Percentiles rank a stretch among this genome's conserved stretches.
Evolutionary conservation across 768 basidiomycete genomes (phyloP).

Genomic region (Lactarius evosmus): DNA sequence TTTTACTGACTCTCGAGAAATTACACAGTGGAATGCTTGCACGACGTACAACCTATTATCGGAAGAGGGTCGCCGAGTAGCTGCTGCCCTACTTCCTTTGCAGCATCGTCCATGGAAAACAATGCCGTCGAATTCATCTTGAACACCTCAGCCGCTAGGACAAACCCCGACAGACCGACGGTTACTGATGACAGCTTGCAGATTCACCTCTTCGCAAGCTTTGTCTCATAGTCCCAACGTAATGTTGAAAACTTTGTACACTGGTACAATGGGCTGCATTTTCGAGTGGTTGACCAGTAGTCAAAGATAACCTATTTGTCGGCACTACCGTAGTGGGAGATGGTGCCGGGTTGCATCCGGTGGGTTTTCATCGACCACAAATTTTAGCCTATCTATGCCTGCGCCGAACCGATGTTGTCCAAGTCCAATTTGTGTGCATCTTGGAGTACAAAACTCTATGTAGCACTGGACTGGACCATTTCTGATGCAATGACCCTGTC

Average conservation of each 20-base stretch:
- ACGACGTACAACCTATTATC: conserved; percentile 91
- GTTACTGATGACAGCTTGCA: background rate
- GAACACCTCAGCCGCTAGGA: background rate
- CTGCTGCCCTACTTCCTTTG: conserved; percentile 82
- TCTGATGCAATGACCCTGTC: background rate
- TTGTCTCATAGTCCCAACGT: background rate
- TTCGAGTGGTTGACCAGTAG: background rate
- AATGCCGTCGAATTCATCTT: background rate
- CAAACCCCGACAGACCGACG: background rate
- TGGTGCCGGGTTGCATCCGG: background rate
- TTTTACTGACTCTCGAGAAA: background rate
- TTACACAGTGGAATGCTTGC: conserved; percentile 77
- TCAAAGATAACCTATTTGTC: background rate
- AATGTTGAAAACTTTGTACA: background rate
- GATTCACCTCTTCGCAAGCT: background rate
- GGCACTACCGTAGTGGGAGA: background rate
- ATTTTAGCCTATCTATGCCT: background rate
- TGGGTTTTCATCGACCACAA: background rate
- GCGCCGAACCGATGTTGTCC: background rate
- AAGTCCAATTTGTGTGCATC: background rate
- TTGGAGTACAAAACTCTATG: background rate
- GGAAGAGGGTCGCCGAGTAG: conserved; percentile 91
- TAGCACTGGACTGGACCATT: background rate
- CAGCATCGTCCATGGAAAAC: conserved; percentile 51
- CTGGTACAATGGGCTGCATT: background rate